Percentiles rank a stretch among this genome's conserved stretches.
Conservation (phyloP, 441 rosid genomes). For the Erodium texanum region DNA sequence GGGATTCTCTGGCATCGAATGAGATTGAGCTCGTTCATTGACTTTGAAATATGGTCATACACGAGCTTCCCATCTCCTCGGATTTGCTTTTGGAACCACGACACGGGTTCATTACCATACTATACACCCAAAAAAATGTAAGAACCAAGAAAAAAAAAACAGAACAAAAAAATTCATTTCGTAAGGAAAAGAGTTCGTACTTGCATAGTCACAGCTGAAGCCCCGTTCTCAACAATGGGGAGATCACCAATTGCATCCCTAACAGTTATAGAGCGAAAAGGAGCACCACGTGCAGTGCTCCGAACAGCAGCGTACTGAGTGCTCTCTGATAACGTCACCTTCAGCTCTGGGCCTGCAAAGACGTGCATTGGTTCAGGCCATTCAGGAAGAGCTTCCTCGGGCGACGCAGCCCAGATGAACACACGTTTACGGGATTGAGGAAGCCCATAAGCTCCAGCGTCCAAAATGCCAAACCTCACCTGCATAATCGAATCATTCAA, state of each 20-base stretch:
- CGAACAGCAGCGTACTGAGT: conserved; percentile 55
- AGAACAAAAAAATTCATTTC: background rate
- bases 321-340: conserved; percentile 39
- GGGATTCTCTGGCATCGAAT: conserved; percentile 65
- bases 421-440: conserved; percentile 84
- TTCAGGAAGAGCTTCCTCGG: conserved; percentile 70
- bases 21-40: conserved; percentile 70
- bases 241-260: conserved; percentile 86
- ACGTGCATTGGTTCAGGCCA: conserved; percentile 99
- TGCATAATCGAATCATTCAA: background rate
- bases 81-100: conserved; percentile 64
- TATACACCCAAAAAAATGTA: conserved; percentile 22
- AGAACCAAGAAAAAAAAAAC: background rate
- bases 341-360: conserved; percentile 56
- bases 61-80: conserved; percentile 39
- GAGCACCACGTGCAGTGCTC: conserved; percentile 69
- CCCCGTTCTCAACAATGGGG: conserved; percentile 64
- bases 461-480: conserved; percentile 69
- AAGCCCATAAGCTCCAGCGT: conserved; percentile 90
- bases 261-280: conserved; percentile 80
- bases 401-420: conserved; percentile 92
- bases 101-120: conserved; percentile 48
- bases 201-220: conserved; percentile 35
- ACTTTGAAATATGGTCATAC: conserved; percentile 68
- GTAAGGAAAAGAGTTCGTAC: conserved; percentile 23